Conservation (phyloP, 306 rosid species). For the Quercus agrifolia region DNA sequence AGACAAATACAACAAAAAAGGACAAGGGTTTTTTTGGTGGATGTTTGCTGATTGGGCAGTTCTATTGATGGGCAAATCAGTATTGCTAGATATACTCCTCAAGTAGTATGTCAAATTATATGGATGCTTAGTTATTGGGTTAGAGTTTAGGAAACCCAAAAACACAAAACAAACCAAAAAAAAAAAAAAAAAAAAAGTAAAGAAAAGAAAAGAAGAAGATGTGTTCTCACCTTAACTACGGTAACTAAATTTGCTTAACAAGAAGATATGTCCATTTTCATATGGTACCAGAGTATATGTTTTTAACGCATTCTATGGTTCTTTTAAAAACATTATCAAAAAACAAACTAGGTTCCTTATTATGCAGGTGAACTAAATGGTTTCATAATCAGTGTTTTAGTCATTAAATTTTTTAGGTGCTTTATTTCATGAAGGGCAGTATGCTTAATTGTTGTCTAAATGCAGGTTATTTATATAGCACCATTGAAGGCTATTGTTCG, state of each 20-base stretch:
- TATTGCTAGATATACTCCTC: neutral
- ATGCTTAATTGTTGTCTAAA: neutral
- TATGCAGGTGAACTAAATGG: neutral
- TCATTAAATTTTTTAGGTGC: neutral
- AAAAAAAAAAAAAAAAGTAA: no score
- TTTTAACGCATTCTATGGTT: no score
- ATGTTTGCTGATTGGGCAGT: neutral
- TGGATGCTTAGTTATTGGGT: neutral
- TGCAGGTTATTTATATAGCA: constrained; percentile 95
- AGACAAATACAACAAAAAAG: neutral
- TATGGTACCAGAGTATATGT: no score
- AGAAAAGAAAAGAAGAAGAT: neutral
- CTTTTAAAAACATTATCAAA: neutral
- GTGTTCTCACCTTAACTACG: neutral
- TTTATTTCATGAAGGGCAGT: constrained; percentile 17
- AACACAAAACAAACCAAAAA: no score
- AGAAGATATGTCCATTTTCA: neutral
- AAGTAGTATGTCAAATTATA: neutral
- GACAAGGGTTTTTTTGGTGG: neutral
- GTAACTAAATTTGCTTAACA: neutral
- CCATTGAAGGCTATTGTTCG: constrained; percentile 98
- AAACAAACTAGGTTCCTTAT: neutral
- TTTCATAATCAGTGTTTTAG: neutral
- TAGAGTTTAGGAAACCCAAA: neutral
- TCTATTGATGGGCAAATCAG: neutral